Evolutionary conservation across 2,329 filamentous ascomycete species (phyloP), one percentile per base, ranked within the genome.

Genomic region (Epichloe aotearoae): DNA sequence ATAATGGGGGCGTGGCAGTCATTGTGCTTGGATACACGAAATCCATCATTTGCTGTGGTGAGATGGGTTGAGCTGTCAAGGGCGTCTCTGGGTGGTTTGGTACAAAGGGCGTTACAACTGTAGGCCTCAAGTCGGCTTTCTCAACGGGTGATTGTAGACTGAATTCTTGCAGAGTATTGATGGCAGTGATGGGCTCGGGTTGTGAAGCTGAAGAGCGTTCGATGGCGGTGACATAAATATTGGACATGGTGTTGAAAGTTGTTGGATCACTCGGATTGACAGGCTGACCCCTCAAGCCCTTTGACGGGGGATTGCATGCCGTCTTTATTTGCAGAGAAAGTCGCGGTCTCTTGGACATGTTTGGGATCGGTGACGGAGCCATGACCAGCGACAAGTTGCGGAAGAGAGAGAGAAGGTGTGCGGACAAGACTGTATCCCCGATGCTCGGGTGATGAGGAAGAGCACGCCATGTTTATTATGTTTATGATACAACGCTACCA

Each of bases 161-260:
- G 49, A 66, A 63, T 30, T 58, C 65, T 38, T 64, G 60, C 11
- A 64, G 54, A 2, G 69, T 70, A 55, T 73, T 71, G 61, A 77
- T 75, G 49, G 75, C 72, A 2, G 72, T 75, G 46, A 75, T 59
- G 7, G 75, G 71, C 38, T 73, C 70, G 36, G 70, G 17, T 41
- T 70, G 69, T 37, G 68, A 58, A 3, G 76, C 73, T 1, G 76
- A 74, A 30, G 76, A 73, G 46, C 77, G 74, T 63, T 80, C 79
- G 49, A 83, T 80, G 53, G 79, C 76, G 3, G 76, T 77, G 26
- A 76, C 74, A 59, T 83, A 83, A 53, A 79, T 75, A 64, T 83
- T 83, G 50, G 79, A 81, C 39, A 83, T 71, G 2, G 80, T 83
- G 64, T 83, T 83, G 67, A 82, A 82, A 20, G 78, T 70, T 1